These are phyloP conservation scores for Leccinum arenicola DNA, from an alignment of 768 basidiomycete species.

Conservation along the genomic window DNA sequence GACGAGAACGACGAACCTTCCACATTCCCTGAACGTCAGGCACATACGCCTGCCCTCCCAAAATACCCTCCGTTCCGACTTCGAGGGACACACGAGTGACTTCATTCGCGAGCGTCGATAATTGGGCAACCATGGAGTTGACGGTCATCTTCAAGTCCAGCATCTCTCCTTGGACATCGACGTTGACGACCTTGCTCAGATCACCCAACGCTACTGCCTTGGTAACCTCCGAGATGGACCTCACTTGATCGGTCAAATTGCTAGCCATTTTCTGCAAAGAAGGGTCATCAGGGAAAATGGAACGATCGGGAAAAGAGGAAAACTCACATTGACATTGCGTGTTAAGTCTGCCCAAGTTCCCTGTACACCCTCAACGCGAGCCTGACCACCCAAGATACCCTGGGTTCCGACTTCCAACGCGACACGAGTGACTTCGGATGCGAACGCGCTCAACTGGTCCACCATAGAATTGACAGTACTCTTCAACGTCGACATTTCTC, in stretches of 20 bases:
- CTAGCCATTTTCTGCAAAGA: constrained; percentile 76
- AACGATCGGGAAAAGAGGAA: neutral
- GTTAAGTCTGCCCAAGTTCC: constrained; percentile 94
- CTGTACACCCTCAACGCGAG: constrained; percentile 85
- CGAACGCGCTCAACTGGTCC: constrained; percentile 83
- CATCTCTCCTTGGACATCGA: constrained; percentile 95
- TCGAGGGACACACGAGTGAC: constrained; percentile 92
- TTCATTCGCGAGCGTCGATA: constrained; percentile 72
- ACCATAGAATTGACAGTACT: constrained; percentile 94
- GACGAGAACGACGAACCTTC: constrained; percentile 53
- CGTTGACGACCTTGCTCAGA: constrained; percentile 78
- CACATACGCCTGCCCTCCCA: constrained; percentile 90
- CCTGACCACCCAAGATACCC: constrained; percentile 88
- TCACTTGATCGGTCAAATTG: constrained; percentile 82
- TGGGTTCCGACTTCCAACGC: constrained; percentile 90
- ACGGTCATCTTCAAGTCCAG: constrained; percentile 79
- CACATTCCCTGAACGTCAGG: constrained; percentile 94
- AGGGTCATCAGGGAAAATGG: neutral
- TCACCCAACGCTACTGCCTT: constrained; percentile 81
- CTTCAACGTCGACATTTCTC: constrained; percentile 84
- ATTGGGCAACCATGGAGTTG: constrained; percentile 73
- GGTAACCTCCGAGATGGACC: constrained; percentile 86
- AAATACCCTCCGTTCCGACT: constrained; percentile 88
- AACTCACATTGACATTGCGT: constrained; percentile 78
- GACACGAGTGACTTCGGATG: constrained; percentile 78